A percentile compares a stretch with the other conserved stretches of the same genome.
phyloP scores from a whole-genome alignment of 176 grass and related monocot species.

The Cenchrus fungigraminus region DNA sequence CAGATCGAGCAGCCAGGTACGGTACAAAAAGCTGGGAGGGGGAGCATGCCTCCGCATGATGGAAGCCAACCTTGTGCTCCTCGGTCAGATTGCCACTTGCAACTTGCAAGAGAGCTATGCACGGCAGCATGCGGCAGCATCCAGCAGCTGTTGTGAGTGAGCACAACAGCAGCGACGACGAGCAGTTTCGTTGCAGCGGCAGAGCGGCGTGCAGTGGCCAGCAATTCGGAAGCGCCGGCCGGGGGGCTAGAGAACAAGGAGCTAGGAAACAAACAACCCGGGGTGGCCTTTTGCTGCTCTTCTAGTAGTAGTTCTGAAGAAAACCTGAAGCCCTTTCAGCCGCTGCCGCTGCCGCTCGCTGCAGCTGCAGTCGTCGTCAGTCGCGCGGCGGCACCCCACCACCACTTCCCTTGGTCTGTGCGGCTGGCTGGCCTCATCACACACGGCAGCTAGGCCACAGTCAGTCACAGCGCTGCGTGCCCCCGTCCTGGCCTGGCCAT shows the following conservation, averaged over 20 bases:
- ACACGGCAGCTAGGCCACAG: not conserved
- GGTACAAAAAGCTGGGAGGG: not conserved
- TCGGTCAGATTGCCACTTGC: not conserved
- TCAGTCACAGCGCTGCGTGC: not conserved
- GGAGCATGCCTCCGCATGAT: not conserved
- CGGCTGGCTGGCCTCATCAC: not conserved
- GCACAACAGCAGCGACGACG: not conserved
- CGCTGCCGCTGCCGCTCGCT: not conserved
- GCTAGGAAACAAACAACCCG: conserved; percentile 33
- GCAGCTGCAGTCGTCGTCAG: not conserved
- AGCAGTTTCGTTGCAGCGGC: conserved; percentile 4
- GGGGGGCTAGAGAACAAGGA: conserved; percentile 27
- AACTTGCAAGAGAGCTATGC: not conserved
- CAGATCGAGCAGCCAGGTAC: not conserved
- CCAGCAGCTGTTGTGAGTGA: not conserved
- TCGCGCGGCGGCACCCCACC: conserved; percentile 20
- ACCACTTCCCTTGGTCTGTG: conserved; percentile 40
- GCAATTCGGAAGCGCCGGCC: conserved; percentile 24
- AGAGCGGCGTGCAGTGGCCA: not conserved
- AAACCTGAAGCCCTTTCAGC: not conserved
- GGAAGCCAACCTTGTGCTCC: not conserved
- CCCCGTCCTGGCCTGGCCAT: not conserved
- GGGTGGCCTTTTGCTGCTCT: conserved; percentile 27
- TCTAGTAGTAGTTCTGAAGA: conserved; percentile 36
- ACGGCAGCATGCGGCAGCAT: too few species aligned